Conservation (phyloP, 768 basidiomycete genomes). For the Dentipellis sp. region DNA sequence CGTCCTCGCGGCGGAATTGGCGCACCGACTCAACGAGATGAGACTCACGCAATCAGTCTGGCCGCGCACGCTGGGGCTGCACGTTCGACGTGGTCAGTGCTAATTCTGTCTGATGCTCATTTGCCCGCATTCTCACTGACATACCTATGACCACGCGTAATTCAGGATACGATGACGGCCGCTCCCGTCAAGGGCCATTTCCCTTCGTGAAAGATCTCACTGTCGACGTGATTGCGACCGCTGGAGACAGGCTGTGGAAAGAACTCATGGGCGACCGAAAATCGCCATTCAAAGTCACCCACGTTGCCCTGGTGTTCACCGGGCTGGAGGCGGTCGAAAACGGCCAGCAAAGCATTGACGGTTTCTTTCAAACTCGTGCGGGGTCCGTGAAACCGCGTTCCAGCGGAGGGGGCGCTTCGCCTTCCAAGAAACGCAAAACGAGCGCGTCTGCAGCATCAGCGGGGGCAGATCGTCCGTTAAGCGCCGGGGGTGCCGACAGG, state of each 20-base stretch:
- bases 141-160: neutral
- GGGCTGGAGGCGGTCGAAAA: constrained; percentile 67
- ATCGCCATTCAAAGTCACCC: constrained; percentile 54
- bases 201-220: constrained; percentile 71
- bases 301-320: constrained; percentile 64
- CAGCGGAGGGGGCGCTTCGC: neutral
- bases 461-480: neutral
- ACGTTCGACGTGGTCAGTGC: constrained; percentile 55
- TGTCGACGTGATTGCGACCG: constrained; percentile 66
- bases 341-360: constrained; percentile 83
- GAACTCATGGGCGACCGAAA: constrained; percentile 56
- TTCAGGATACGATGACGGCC: constrained; percentile 6
- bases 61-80: constrained; percentile 88
- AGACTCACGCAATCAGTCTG: constrained; percentile 66
- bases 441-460: neutral
- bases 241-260: constrained; percentile 78
- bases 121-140: no score
- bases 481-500: neutral
- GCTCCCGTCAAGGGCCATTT: constrained; percentile 78
- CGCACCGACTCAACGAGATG: constrained; percentile 76
- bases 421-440: constrained; percentile 26
- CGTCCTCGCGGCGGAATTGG: constrained; percentile 85
- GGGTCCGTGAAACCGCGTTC: constrained; percentile 6
- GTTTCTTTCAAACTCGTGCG: constrained; percentile 54
- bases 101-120: neutral